phyloP scores from a whole-genome alignment of 2,329 filamentous ascomycete genomes.

The Aspergillus glaucus region DNA sequence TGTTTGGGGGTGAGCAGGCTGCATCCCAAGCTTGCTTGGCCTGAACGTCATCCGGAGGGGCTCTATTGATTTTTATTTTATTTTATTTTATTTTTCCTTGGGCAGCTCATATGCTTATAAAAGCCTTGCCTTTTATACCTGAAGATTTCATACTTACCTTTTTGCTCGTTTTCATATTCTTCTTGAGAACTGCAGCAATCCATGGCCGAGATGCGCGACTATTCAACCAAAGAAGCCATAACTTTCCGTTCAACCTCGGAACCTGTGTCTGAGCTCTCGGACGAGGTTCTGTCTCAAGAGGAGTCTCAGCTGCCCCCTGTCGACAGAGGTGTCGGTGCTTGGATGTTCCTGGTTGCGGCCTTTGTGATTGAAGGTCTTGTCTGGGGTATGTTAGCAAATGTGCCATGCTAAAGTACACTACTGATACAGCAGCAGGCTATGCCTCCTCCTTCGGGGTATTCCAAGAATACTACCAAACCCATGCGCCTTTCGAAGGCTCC shows the following conservation, averaged over 20 bases:
- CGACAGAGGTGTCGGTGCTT: conserved; percentile 36
- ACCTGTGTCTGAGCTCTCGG: neutral
- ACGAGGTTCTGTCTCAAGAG: neutral
- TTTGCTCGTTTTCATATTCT: too few species aligned
- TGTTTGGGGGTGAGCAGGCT: neutral
- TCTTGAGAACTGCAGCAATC: too few species aligned
- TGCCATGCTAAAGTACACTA: neutral
- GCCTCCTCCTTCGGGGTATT: conserved; percentile 16
- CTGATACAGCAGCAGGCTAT: conserved; percentile 1
- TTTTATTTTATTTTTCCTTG: too few species aligned
- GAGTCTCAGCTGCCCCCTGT: conserved; percentile 21
- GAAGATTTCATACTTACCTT: too few species aligned
- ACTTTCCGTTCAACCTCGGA: neutral
- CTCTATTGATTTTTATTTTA: too few species aligned
- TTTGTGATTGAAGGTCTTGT: conserved; percentile 50
- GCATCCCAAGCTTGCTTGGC: neutral
- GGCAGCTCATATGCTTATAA: too few species aligned
- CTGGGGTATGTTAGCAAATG: conserved; percentile 40
- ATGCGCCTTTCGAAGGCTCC: conserved; percentile 10
- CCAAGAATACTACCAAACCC: conserved; percentile 20
- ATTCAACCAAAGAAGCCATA: neutral
- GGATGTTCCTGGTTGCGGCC: conserved; percentile 45
- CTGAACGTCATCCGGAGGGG: neutral
- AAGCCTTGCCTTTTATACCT: too few species aligned
- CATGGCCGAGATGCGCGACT: neutral